Evolutionary conservation across 176 grass and related monocot species (phyloP), one percentile per base, ranked within the genome.

Genomic region (Alopecurus myosuroides): DNA sequence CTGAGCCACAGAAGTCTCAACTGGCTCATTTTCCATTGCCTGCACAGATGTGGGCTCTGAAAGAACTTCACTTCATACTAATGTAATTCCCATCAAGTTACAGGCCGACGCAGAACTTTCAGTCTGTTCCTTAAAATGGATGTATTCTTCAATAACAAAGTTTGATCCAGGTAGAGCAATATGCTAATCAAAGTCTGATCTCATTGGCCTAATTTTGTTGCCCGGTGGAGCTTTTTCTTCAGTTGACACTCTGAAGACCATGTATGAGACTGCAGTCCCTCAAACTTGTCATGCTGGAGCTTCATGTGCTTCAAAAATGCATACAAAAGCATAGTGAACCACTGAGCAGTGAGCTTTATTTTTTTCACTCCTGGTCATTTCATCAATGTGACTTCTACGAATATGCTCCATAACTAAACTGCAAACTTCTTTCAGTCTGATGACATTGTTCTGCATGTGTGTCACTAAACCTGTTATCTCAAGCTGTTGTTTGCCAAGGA

Each of bases 301-400:
- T 17, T 84, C 85, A 95, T 88, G 84, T 95, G 90, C 23, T 83
- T 83, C 79, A 67, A 70, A 81, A 98, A 90, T 88, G 82, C 76
- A 88, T 11, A 25, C 65, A 80, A 8, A 63, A 85, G 70, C 79
- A 87, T 83, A 69, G 78, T 77, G 82, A 94, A 94, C 81, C 82
- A 81, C 64, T 88, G 37, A 74, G 82, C 51, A n/a, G 69, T 76
- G 64, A 58, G 76, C 66, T 86, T 86, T 70, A 35, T 88, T 88
- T 91, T n/a, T 89, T 63, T 75, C 46, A 37, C 82, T 85, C 48
- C 48, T 83, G 15, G 85, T 84, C 45, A 80, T 45, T 72, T 61
- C 60, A 81, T 86, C 78, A 31, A 74, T 52, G n/a, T 69, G 34
- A 65, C 61, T 88, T 78, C 9, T 82, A 81, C 18, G 11, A 42